Base-by-base conservation (phyloP, 164 flowering plant species). In the Vitis riparia region DNA sequence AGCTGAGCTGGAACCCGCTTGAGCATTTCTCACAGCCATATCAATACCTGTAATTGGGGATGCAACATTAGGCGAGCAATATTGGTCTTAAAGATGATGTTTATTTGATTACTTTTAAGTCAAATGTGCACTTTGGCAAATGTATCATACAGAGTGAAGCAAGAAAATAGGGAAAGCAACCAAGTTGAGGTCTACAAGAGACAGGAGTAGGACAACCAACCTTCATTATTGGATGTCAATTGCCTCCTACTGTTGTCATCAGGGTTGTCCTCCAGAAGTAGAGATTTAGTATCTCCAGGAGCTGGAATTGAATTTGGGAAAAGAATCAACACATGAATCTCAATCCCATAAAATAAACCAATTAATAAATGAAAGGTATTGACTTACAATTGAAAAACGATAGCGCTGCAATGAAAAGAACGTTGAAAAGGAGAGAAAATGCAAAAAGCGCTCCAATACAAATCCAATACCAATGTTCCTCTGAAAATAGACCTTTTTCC, bases 381-480 rank as follows among this genome's bases (percentile, higher is more conserved):
- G 55, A 66, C 84, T 80, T 80, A 85, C 91, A 81, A 49, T 78
- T 77, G 66, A 87, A 66, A 63, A 70, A 86, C 5, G 87, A 82
- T 57, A 88, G 70, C 56, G 90, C 89, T 4, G 61, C 70, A 67
- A 88, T 75, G 59, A 85, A 88, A 32, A 78, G 72, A 44, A 85
- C 17, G 67, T 86, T 88, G 82, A 88, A 88, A 58, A 88, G 66
- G 15, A 86, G 64, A 63, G 88, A 77, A 68, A 79, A 88, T 4
- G 79, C 90, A 13, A 77, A 14, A 3, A 88, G 82, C 15, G 88
- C 89, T 15, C 74, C 79, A 63, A 88, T 72, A 67, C 85, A 83
- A 49, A 88, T 83, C 89, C 92, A 88, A 68, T 72, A 88, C 92
- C 83, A 80, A 70, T 76, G 65, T 13, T 73, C 82, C 1, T 79